Evolutionary conservation across 31 red algal genomes (phyloP).

Genomic region (Endocladia muricata): DNA sequence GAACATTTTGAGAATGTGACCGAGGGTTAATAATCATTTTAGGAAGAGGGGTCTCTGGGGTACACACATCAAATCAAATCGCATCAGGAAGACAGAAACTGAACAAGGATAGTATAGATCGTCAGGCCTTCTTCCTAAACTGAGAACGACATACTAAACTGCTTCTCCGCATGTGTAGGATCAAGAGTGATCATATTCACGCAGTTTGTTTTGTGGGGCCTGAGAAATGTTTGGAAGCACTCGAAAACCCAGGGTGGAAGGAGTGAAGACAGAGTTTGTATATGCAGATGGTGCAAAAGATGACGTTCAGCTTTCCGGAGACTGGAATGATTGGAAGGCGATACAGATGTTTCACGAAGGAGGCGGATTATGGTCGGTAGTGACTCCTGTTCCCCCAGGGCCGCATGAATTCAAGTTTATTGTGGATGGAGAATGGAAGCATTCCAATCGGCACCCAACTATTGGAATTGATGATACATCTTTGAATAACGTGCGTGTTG

Average conservation of each 20-base stretch:
- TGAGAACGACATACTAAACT: no score
- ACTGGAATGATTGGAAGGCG: conserved; percentile 95
- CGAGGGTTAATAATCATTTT: no score
- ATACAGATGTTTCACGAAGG: conserved; percentile 96
- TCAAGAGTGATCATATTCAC: no score
- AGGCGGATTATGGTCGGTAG: conserved; percentile 91
- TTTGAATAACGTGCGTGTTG: conserved; percentile 85
- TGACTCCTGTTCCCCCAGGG: conserved; percentile 86
- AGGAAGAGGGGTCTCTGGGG: no score
- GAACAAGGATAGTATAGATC: no score
- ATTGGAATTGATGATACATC: conserved; percentile 93
- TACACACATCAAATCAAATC: no score
- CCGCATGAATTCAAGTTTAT: conserved; percentile 95
- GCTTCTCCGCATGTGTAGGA: no score
- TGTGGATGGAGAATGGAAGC: conserved; percentile 93
- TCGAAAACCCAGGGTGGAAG: conserved; percentile 55
- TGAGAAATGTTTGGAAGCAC: conserved; percentile 66
- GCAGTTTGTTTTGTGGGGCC: no score
- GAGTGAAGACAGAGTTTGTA: conserved; percentile 89
- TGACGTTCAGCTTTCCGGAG: conserved; percentile 89
- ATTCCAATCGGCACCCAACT: conserved; percentile 86
- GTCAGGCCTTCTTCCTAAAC: no score
- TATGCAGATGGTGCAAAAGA: conserved; percentile 90
- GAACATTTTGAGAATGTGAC: no score
- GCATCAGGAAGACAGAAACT: no score